Evolutionary conservation across 495 filamentous ascomycete genomes (phyloP).

Genomic region (Usnea hakonensis): DNA sequence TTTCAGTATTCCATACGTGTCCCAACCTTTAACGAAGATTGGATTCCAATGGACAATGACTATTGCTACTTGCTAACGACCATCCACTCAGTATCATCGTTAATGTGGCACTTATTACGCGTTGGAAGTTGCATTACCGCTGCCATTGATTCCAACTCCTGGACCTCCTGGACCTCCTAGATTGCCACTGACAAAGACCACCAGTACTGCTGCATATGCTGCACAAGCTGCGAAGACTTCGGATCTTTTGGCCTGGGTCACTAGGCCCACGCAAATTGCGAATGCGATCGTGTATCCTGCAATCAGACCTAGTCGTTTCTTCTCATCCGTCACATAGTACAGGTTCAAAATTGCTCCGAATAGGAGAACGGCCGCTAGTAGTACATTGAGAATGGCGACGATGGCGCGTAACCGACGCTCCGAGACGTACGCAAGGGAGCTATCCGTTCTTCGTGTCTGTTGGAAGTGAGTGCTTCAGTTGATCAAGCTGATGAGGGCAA

Average conservation of each 20-base stretch:
- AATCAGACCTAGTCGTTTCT: conserved; percentile 24
- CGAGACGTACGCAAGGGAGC: conserved; percentile 1
- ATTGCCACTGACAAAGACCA: conserved; percentile 17
- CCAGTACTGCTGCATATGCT: conserved; percentile 24
- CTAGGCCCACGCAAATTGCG: conserved; percentile 22
- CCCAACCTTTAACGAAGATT: too few relatives aligned
- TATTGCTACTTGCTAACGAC: not conserved
- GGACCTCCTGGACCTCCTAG: not conserved
- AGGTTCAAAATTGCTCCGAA: conserved; percentile 26
- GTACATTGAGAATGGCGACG: conserved; percentile 14
- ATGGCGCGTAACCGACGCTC: not conserved
- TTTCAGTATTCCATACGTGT: too few relatives aligned
- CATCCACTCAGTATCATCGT: not conserved
- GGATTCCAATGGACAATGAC: too few relatives aligned
- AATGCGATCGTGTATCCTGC: conserved; percentile 26
- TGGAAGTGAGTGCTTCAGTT: not conserved
- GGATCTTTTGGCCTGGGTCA: conserved; percentile 27
- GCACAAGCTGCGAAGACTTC: conserved; percentile 27
- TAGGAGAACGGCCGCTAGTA: conserved; percentile 23
- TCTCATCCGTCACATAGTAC: conserved; percentile 11
- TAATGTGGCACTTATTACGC: not conserved
- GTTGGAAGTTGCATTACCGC: not conserved
- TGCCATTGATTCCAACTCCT: not conserved
- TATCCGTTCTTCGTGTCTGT: not conserved
- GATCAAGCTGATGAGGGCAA: not conserved